A percentile compares a stretch with the other conserved stretches of the same genome.
Conservation (phyloP, 257 asterid species). For the Solanum acaule region DNA sequence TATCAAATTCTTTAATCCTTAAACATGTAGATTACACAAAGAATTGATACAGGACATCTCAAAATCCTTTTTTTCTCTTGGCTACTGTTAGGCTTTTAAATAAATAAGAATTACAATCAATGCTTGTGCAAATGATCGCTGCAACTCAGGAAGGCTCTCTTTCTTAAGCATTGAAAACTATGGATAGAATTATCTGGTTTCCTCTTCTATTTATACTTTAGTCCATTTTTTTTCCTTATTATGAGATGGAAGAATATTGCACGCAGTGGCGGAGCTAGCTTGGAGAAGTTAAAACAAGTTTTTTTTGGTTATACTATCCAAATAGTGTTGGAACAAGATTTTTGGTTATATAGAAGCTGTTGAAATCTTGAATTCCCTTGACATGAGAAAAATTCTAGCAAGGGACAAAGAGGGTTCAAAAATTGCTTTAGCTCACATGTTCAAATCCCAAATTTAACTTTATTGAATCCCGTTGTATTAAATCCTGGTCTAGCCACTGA, state of each 20-base stretch:
- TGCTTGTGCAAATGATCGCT: neutral
- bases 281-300: neutral
- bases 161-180: neutral
- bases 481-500: neutral
- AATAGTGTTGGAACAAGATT: neutral
- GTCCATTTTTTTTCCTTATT: neutral
- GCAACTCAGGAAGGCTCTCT: neutral
- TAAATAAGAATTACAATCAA: neutral
- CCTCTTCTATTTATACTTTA: neutral
- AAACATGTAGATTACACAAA: neutral
- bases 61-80: neutral
- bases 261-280: neutral
- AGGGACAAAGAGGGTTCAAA: neutral
- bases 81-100: neutral
- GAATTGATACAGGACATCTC: neutral
- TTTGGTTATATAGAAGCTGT: neutral
- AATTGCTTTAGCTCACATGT: neutral
- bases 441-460: neutral
- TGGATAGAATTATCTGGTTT: neutral
- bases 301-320: neutral
- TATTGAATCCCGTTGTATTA: neutral
- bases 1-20: neutral
- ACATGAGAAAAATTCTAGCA: neutral
- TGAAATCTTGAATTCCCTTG: neutral
- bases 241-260: neutral